Conservation (phyloP, 495 filamentous ascomycete species). For the Opeltia flavorubescens region DNA sequence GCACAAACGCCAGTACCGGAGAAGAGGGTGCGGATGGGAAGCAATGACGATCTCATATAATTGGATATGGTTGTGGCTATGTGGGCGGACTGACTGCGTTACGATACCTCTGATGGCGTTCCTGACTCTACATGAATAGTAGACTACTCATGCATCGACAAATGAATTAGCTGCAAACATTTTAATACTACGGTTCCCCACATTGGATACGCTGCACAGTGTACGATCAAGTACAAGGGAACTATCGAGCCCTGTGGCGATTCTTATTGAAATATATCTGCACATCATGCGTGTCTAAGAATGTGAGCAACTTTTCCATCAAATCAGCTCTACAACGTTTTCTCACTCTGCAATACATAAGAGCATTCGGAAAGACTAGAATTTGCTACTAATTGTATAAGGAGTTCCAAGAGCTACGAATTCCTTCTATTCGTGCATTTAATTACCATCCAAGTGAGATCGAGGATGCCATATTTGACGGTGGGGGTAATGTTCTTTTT, state of each 20-base stretch:
- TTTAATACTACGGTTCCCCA: too few species aligned
- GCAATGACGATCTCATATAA: not conserved
- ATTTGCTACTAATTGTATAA: constrained; percentile 31
- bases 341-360: constrained; percentile 27
- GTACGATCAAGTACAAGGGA: too few species aligned
- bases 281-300: too few species aligned
- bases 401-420: constrained; percentile 23
- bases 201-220: too few species aligned
- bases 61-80: not conserved
- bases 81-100: not conserved
- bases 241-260: too few species aligned
- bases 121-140: too few species aligned
- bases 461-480: constrained; percentile 30
- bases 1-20: constrained; percentile 1
- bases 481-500: constrained; percentile 25
- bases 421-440: constrained; percentile 18
- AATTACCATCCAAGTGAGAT: constrained; percentile 22
- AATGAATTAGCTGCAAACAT: too few species aligned
- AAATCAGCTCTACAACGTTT: not conserved
- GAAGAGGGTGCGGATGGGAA: not conserved
- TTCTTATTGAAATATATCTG: too few species aligned
- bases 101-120: too few species aligned
- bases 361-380: constrained; percentile 30
- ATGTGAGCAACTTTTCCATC: too few species aligned
- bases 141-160: too few species aligned